Base-by-base conservation (phyloP, 2,329 filamentous ascomycete genomes). In the Colletotrichum incanum region DNA sequence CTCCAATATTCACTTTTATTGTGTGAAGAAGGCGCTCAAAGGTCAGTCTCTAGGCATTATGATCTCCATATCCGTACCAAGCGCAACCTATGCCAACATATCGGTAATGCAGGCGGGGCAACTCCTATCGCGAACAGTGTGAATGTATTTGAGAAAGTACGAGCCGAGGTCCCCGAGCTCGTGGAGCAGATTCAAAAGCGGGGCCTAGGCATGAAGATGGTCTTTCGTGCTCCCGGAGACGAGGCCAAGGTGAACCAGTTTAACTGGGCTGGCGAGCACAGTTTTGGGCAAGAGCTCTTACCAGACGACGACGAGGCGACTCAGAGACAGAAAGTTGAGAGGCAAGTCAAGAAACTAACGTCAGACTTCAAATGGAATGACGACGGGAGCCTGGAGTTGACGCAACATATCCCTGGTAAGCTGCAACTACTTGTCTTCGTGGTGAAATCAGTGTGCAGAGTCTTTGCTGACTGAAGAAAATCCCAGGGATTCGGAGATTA, bases 241-340 rank as follows among this genome's bases (percentile, higher is more conserved):
- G 75, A 76, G 58, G 74, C 59, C 37, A 49, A 68, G 37, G 65
- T 70, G 28, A 76, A 76, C 43, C 61, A 63, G 9, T 76, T 75
- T 60, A 76, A 72, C 11, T 76, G 71, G 71, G 67, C 71, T 1
- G 67, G 71, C 20, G 43, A 73, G 62, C 67, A 65, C 77, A 14
- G 79, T 75, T 65, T 81, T 77, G 12, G 78, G 72, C 6, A 80
- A 70, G 3, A 81, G 71, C 50, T 81, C 73, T 60, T 79, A 73
- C 20, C 78, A 67, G 14, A 31, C 2, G 72, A 75, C 12, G 66
- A 74, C 34, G 68, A 71, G 5, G 56, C 26, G 34, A 73, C 68
- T 1, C 68, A 9, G 12, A 60, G 50, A 26, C 26, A 59, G 5
- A 74, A 75, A 50, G 69, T 70, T 1, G 74, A 75, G 60, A 71